phyloP scores from a whole-genome alignment of 768 basidiomycete species.

The Tricholoma sp. region DNA sequence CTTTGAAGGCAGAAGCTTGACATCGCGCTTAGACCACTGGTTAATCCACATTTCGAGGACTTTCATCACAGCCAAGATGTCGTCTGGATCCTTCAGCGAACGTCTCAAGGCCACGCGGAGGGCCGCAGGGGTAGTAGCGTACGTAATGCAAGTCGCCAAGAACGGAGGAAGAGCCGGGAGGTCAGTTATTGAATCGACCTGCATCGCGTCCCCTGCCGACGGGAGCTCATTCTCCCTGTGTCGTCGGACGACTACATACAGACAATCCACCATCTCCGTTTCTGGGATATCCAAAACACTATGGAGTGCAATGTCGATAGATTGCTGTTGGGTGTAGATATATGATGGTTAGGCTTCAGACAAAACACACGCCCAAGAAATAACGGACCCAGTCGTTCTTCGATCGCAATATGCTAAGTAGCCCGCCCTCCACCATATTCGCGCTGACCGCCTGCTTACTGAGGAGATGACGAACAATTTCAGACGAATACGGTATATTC shows the following conservation, averaged over 20 bases:
- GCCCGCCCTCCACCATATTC: conserved; percentile 56
- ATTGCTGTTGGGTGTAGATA: conserved; percentile 23
- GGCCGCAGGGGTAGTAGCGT: conserved; percentile 31
- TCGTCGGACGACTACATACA: conserved; percentile 38
- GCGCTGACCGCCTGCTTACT: conserved; percentile 50
- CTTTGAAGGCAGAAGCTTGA: conserved; percentile 32
- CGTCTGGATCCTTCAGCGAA: conserved; percentile 44
- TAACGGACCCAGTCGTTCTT: conserved; percentile 65
- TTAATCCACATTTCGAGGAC: conserved; percentile 47
- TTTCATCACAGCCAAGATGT: conserved; percentile 39
- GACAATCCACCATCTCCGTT: conserved; percentile 50
- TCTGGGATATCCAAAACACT: conserved; percentile 63
- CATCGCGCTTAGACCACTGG: conserved; percentile 29
- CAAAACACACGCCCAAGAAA: not conserved
- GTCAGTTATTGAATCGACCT: conserved; percentile 23
- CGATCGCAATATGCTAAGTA: conserved; percentile 47
- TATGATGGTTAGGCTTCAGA: not conserved
- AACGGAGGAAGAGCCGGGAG: conserved; percentile 29
- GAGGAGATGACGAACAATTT: conserved; percentile 55
- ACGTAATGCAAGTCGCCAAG: conserved; percentile 31
- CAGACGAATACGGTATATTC: conserved; percentile 45
- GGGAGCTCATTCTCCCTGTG: conserved; percentile 22
- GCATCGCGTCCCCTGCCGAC: conserved; percentile 35
- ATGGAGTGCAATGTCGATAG: conserved; percentile 46
- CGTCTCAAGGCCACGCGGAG: conserved; percentile 49